Conservation (phyloP, 352 stramenopile species). For the Albugo laibachii region DNA sequence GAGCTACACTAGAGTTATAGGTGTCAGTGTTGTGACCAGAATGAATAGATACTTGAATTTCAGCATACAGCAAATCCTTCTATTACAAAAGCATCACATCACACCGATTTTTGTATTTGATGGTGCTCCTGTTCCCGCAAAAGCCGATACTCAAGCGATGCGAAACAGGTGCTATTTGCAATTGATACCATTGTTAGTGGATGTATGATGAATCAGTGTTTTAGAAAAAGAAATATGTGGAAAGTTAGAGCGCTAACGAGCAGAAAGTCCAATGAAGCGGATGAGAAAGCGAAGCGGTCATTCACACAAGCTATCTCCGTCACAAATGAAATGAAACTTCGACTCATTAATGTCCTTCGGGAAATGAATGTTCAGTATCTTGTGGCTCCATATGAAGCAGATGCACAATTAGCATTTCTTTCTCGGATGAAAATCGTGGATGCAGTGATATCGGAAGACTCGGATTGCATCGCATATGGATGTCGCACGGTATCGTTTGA, state of each 20-base stretch:
- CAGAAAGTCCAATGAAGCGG: no score
- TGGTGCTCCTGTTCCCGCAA: conserved; percentile 78
- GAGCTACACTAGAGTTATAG: background rate
- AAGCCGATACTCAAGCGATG: conserved; percentile 33
- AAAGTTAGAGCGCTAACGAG: conserved; percentile 2
- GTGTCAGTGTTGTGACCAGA: background rate
- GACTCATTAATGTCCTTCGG: conserved; percentile 33
- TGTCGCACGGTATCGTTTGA: conserved; percentile 41
- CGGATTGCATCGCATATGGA: conserved; percentile 89
- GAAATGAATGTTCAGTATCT: conserved; percentile 78
- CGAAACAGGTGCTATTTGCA: conserved; percentile 18
- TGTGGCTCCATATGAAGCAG: conserved; percentile 93
- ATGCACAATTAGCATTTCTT: conserved; percentile 93
- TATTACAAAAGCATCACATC: conserved; percentile 69
- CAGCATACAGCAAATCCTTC: conserved; percentile 72
- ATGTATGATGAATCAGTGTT: conserved; percentile 23
- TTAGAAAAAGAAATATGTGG: conserved; percentile 9
- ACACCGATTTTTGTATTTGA: conserved; percentile 87
- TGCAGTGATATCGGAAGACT: conserved; percentile 93
- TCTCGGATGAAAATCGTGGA: conserved; percentile 77
- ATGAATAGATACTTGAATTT: conserved; percentile 58
- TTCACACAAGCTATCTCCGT: conserved; percentile 40
- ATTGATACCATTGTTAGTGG: conserved; percentile 6
- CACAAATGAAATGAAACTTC: conserved; percentile 56
- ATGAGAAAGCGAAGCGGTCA: background rate